These are phyloP conservation scores for Mrakia hoshinonis DNA, from an alignment of 768 basidiomycete genomes.

Conservation along the genomic window DNA sequence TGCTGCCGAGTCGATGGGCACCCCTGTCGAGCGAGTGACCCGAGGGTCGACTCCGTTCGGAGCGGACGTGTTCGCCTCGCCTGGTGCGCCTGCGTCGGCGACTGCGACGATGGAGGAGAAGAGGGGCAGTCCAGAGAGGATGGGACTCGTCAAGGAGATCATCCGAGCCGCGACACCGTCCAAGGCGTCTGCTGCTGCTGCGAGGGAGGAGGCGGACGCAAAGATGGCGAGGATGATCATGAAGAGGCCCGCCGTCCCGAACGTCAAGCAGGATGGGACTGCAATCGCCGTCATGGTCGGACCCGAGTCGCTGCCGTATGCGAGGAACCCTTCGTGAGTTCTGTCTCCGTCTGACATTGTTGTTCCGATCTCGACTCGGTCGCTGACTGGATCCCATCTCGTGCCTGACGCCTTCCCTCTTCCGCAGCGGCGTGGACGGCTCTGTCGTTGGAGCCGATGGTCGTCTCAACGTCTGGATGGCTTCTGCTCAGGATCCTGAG, in stretches of 20 bases:
- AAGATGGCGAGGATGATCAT: background rate
- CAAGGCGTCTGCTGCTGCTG: background rate
- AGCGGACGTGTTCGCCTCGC: background rate
- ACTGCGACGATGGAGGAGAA: background rate
- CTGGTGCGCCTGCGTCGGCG: background rate
- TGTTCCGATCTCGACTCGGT: background rate
- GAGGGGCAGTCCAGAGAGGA: background rate
- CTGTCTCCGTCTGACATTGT: background rate
- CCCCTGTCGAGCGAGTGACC: background rate
- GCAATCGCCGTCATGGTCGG: conserved; percentile 25
- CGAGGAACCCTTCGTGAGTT: conserved; percentile 26
- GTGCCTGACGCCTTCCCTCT: background rate
- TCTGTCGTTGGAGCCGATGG: conserved; percentile 26
- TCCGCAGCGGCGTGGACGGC: conserved; percentile 25
- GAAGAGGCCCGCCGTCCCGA: background rate
- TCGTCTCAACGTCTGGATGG: conserved; percentile 26
- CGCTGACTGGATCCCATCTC: background rate
- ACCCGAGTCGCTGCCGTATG: conserved; percentile 28
- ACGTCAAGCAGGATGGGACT: background rate
- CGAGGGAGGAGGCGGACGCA: background rate
- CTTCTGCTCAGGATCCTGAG: conserved; percentile 22
- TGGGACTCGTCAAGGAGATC: background rate
- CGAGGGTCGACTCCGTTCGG: background rate
- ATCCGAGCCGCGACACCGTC: background rate
- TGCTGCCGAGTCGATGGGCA: background rate